A percentile compares a stretch with the other conserved stretches of the same genome.
Conservation (phyloP, 2,329 filamentous ascomycete species). For the Curvularia sp. region DNA sequence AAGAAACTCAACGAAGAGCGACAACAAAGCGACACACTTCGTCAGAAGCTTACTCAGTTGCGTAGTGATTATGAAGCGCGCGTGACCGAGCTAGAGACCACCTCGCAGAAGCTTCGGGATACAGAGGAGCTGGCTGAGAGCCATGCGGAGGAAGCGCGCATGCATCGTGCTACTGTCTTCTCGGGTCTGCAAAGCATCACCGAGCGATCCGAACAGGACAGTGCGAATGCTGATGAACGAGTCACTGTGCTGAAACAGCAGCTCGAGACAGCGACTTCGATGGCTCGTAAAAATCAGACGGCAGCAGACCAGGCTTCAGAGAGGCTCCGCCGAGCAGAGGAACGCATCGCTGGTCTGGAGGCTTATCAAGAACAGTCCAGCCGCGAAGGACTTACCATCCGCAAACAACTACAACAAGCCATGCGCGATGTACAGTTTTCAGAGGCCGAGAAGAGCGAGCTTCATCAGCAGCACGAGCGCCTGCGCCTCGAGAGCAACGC, state of each 20-base stretch:
- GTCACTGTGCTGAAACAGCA: constrained; percentile 79
- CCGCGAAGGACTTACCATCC: constrained; percentile 86
- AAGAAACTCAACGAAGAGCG: constrained; percentile 85
- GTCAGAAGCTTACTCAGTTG: constrained; percentile 77
- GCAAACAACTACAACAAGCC: constrained; percentile 85
- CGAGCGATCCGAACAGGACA: constrained; percentile 60
- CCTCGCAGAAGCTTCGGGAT: constrained; percentile 77
- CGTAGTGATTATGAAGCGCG: constrained; percentile 83
- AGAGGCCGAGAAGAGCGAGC: constrained; percentile 79
- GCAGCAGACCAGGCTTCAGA: constrained; percentile 88
- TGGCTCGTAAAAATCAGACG: constrained; percentile 87
- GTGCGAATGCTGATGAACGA: constrained; percentile 65
- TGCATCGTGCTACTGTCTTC: constrained; percentile 83
- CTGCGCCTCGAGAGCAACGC: constrained; percentile 96
- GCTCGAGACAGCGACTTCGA: constrained; percentile 74
- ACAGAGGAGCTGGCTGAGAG: constrained; percentile 88
- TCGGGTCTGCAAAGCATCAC: constrained; percentile 79
- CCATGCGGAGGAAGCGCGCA: constrained; percentile 84
- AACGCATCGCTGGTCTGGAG: constrained; percentile 94
- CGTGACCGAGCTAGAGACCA: constrained; percentile 76
- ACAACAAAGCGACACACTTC: constrained; percentile 73
- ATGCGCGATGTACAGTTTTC: constrained; percentile 84
- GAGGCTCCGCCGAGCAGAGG: constrained; percentile 89
- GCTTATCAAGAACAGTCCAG: constrained; percentile 97
- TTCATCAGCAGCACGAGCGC: constrained; percentile 81